A percentile compares a stretch with the other conserved stretches of the same genome.
These are phyloP conservation scores for Didymella exigua DNA, from an alignment of 2,329 filamentous ascomycete species.

Conservation along the genomic window DNA sequence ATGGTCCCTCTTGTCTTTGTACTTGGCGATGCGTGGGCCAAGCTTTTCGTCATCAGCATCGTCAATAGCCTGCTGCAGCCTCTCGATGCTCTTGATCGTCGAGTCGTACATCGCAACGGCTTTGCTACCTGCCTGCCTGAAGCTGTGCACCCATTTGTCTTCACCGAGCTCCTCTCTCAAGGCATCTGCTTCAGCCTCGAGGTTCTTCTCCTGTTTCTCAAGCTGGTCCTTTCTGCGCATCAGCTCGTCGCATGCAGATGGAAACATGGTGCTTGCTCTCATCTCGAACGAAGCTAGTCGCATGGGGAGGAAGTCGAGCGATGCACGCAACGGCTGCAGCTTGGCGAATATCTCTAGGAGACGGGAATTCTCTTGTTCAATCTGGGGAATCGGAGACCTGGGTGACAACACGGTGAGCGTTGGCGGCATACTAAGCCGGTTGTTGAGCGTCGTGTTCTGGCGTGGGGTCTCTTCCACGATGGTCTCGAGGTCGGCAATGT, in stretches of 20 bases:
- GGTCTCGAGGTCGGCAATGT: constrained; percentile 88
- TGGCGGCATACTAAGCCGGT: constrained; percentile 70
- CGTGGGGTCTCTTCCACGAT: constrained; percentile 87
- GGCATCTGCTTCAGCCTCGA: constrained; percentile 86
- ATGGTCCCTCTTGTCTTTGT: constrained; percentile 92
- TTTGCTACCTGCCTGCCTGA: constrained; percentile 88
- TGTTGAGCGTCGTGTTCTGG: constrained; percentile 60
- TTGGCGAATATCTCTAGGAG: constrained; percentile 89
- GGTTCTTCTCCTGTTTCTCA: constrained; percentile 83
- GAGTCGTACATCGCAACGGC: constrained; percentile 97
- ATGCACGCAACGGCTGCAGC: constrained; percentile 92
- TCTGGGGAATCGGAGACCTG: constrained; percentile 61
- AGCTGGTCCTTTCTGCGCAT: constrained; percentile 74
- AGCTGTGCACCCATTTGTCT: constrained; percentile 94
- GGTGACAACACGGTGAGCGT: constrained; percentile 66
- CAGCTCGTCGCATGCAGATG: constrained; percentile 88
- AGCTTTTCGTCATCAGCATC: constrained; percentile 69
- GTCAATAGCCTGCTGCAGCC: constrained; percentile 81
- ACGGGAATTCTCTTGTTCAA: constrained; percentile 80
- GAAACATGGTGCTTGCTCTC: constrained; percentile 78
- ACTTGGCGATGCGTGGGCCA: constrained; percentile 77
- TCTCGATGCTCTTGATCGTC: constrained; percentile 82
- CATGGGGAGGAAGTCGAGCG: constrained; percentile 95
- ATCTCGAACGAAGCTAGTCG: constrained; percentile 83
- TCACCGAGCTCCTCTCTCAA: constrained; percentile 89